Percentiles rank a stretch among this genome's conserved stretches.
These are phyloP conservation scores for Taiwanofungus camphoratus DNA, from an alignment of 1,284 basidiomycete genomes.

Conservation along the genomic window DNA sequence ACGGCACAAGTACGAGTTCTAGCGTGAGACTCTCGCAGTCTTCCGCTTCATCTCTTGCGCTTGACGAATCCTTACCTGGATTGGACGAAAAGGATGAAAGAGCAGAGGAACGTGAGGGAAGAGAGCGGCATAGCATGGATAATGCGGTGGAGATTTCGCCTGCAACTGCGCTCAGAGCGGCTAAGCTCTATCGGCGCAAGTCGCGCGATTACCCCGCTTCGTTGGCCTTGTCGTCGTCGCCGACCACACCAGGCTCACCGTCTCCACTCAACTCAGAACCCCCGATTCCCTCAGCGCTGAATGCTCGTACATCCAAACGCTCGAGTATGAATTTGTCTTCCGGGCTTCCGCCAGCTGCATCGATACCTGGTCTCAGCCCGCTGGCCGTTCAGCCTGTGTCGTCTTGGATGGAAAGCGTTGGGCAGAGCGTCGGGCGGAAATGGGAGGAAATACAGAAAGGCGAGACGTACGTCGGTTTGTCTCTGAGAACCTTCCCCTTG, in stretches of 20 bases:
- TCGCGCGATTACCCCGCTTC: conserved; percentile 23
- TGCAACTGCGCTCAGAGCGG: conserved; percentile 13
- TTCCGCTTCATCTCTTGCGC: conserved; percentile 30
- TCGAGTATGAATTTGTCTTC: conserved; percentile 13
- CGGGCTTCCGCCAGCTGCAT: conserved; percentile 25
- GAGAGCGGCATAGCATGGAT: conserved; percentile 13
- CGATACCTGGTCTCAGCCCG: conserved; percentile 28
- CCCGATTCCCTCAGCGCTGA: too few species aligned
- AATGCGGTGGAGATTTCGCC: conserved; percentile 19
- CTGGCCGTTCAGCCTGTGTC: conserved; percentile 19
- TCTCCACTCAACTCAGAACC: not conserved
- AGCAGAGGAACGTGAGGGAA: conserved; percentile 20
- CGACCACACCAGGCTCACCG: conserved; percentile 5
- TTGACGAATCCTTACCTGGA: conserved; percentile 33
- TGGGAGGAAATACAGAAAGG: conserved; percentile 52
- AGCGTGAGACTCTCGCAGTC: conserved; percentile 40
- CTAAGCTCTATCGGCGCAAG: conserved; percentile 24
- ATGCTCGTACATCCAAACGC: conserved; percentile 13
- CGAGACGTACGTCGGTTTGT: conserved; percentile 39
- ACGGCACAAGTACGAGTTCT: conserved; percentile 33
- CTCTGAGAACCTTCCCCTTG: conserved; percentile 1
- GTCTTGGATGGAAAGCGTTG: conserved; percentile 46
- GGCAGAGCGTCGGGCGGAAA: conserved; percentile 44
- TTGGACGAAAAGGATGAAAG: conserved; percentile 26
- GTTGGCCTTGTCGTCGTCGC: conserved; percentile 10